A percentile compares a stretch with the other conserved stretches of the same genome.
These are phyloP conservation scores for Filosporella fistucella DNA, from an alignment of 495 filamentous ascomycete genomes.

Conservation along the genomic window DNA sequence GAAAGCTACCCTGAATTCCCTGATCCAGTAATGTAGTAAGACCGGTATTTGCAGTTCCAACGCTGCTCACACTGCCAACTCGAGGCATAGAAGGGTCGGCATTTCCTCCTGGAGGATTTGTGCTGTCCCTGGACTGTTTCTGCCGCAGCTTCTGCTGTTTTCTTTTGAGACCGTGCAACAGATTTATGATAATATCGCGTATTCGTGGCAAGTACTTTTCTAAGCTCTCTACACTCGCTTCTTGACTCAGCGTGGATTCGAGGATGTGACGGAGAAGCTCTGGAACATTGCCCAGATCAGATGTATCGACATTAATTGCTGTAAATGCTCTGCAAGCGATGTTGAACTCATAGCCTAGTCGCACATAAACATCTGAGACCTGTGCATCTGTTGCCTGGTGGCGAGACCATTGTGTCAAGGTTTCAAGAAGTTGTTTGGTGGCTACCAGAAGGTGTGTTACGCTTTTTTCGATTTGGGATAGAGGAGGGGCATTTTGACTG, in stretches of 20 bases:
- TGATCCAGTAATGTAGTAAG: conserved; percentile 67
- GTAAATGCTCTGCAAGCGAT: conserved; percentile 94
- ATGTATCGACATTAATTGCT: conserved; percentile 91
- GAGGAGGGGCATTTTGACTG: conserved; percentile 42
- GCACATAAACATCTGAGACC: conserved; percentile 96
- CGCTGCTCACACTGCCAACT: conserved; percentile 64
- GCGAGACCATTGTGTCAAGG: conserved; percentile 94
- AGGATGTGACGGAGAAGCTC: conserved; percentile 85
- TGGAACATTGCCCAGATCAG: conserved; percentile 90
- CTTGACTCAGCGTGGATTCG: conserved; percentile 93
- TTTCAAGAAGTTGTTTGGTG: conserved; percentile 96
- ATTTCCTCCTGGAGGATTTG: conserved; percentile 44
- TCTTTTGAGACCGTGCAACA: conserved; percentile 91
- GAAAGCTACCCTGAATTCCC: conserved; percentile 40
- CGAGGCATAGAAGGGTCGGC: conserved; percentile 39
- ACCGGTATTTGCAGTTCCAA: conserved; percentile 52
- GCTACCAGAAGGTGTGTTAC: conserved; percentile 96
- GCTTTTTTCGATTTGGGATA: conserved; percentile 96
- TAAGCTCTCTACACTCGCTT: conserved; percentile 86
- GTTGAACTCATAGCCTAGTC: conserved; percentile 97
- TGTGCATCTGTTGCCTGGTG: conserved; percentile 85
- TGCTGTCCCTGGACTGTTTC: conserved; percentile 66
- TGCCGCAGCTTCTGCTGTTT: conserved; percentile 91
- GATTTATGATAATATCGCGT: conserved; percentile 95
- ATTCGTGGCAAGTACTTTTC: conserved; percentile 90